Conservation (phyloP, 129 eudicot genomes). For the Kitagawia praeruptora region DNA sequence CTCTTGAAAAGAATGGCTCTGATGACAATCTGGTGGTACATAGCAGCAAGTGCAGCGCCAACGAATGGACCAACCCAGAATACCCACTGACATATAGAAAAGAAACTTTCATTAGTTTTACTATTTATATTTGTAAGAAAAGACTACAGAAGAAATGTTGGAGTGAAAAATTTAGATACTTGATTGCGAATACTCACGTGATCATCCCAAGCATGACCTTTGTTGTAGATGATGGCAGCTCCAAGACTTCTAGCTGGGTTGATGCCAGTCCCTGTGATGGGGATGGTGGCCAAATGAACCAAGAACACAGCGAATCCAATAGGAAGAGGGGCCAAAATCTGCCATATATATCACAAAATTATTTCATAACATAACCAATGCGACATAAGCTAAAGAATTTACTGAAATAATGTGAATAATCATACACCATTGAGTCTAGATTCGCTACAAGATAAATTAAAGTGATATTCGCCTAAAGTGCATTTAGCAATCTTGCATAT, state of each 20-base stretch:
- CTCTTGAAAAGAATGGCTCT: conserved; percentile 89
- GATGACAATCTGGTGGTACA: conserved; percentile 73
- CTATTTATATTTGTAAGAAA: not conserved
- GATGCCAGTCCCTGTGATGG: conserved; percentile 83
- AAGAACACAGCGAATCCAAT: conserved; percentile 85
- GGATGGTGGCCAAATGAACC: conserved; percentile 93
- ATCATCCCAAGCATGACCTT: conserved; percentile 77
- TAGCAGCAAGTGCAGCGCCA: conserved; percentile 80
- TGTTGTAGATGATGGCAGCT: conserved; percentile 82
- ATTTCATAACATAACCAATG: not conserved
- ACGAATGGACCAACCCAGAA: conserved; percentile 93
- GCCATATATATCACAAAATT: conserved; percentile 6
- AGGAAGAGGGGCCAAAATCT: conserved; percentile 94
- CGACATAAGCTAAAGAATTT: not conserved
- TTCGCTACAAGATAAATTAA: not conserved
- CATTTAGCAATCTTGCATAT: not conserved
- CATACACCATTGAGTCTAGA: not conserved
- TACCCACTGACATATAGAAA: conserved; percentile 42
- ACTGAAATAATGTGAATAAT: not conserved
- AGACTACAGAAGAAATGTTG: not conserved
- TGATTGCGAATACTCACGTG: conserved; percentile 37
- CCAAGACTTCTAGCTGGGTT: conserved; percentile 97
- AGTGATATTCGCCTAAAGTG: not conserved
- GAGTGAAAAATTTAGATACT: not conserved
- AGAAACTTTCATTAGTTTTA: not conserved